These are phyloP conservation scores for Eurotiales sp. DNA, from an alignment of 2,329 filamentous ascomycete genomes.

Conservation along the genomic window DNA sequence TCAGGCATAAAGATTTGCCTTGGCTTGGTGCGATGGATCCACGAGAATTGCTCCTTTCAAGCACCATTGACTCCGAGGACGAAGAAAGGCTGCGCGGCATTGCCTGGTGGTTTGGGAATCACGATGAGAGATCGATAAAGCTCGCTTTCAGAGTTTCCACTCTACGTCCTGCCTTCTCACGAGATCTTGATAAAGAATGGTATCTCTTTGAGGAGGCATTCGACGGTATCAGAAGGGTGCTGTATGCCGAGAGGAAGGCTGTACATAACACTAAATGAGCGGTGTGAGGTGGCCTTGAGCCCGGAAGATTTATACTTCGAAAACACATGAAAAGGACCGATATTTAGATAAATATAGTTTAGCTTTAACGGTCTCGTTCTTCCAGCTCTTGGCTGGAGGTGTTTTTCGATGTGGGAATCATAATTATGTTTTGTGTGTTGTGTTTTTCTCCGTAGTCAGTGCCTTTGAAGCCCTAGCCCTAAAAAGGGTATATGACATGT, in stretches of 20 bases:
- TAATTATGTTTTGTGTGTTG: too few species aligned
- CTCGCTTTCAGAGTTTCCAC: slow-evolving; percentile 2
- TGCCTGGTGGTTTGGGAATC: background rate
- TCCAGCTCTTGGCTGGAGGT: too few species aligned
- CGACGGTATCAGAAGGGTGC: background rate
- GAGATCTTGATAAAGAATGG: slow-evolving; percentile 3
- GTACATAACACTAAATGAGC: background rate
- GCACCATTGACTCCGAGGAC: background rate
- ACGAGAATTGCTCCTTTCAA: background rate
- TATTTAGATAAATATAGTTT: too few species aligned
- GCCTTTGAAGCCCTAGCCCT: too few species aligned
- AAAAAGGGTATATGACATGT: too few species aligned
- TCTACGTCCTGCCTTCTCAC: background rate
- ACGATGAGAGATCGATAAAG: background rate
- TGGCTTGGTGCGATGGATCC: background rate
- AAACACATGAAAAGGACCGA: too few species aligned
- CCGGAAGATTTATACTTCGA: background rate
- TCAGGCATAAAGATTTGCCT: background rate
- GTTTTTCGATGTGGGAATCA: too few species aligned
- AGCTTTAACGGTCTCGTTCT: too few species aligned
- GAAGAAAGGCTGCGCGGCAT: background rate
- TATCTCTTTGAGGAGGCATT: slow-evolving; percentile 4
- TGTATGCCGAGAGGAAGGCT: background rate
- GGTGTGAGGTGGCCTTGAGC: too few species aligned
- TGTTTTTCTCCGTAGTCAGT: too few species aligned